phyloP scores from a whole-genome alignment of 192 early-diverging fungal species.

The Entophlyctis luteolus region DNA sequence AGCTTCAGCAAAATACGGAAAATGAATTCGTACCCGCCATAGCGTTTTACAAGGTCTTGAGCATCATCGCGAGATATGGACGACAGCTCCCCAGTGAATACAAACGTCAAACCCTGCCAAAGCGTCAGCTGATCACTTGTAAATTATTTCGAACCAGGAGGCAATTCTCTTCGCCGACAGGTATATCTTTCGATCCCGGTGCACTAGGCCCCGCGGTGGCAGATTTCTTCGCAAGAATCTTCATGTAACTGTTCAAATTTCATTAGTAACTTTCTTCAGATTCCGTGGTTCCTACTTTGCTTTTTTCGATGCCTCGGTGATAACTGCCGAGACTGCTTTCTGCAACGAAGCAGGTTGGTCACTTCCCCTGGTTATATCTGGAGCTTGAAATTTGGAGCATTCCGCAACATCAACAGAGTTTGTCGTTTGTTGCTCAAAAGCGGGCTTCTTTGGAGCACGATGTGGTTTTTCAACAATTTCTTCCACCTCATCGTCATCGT shows the following conservation, averaged over 20 bases:
- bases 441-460: too few relatives aligned
- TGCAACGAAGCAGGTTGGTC: not conserved
- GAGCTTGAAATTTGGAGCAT: not conserved
- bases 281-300: slow-evolving; percentile 4
- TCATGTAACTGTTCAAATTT: slow-evolving; percentile 9
- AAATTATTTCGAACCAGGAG: slow-evolving; percentile 37
- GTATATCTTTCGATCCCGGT: slow-evolving; percentile 65
- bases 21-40: slow-evolving; percentile 63
- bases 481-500: not conserved
- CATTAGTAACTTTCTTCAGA: not conserved
- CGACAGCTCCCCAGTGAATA: slow-evolving; percentile 86
- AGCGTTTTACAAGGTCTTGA: slow-evolving; percentile 78
- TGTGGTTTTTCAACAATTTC: too few relatives aligned
- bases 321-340: not conserved
- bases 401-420: not conserved
- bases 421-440: too few relatives aligned
- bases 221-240: slow-evolving; percentile 4
- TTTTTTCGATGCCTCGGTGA: not conserved
- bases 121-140: not conserved
- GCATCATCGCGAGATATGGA: slow-evolving; percentile 72
- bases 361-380: not conserved
- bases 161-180: slow-evolving; percentile 70
- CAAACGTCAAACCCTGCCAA: slow-evolving; percentile 71
- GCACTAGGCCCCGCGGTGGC: slow-evolving; percentile 40
- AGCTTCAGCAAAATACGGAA: not conserved